phyloP scores from a whole-genome alignment of 306 rosid genomes.

The Luffa acutangula region DNA sequence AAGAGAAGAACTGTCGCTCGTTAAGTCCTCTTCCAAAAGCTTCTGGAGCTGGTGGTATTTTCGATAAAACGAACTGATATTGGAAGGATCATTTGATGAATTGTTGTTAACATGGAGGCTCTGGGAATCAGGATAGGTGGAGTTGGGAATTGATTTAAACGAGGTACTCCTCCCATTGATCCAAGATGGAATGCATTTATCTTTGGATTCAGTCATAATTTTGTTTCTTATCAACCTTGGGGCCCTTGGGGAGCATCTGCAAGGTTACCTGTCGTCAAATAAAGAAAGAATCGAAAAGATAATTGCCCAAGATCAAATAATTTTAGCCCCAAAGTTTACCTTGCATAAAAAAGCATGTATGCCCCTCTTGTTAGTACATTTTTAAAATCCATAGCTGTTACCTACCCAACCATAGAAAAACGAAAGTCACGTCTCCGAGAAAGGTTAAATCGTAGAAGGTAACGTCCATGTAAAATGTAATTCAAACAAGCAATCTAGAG shows the following conservation, averaged over 20 bases:
- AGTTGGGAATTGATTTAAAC: conserved; percentile 16
- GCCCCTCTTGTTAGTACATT: conserved; percentile 76
- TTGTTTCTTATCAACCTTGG: conserved; percentile 57
- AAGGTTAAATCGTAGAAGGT: neutral
- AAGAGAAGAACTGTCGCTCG: conserved; percentile 81
- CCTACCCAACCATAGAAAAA: conserved; percentile 39
- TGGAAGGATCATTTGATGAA: conserved; percentile 29
- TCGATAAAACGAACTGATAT: conserved; percentile 30
- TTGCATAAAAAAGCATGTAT: conserved; percentile 84
- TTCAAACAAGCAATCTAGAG: neutral
- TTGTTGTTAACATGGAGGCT: conserved; percentile 10
- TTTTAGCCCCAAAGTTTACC: conserved; percentile 30
- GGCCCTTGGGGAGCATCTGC: conserved; percentile 86
- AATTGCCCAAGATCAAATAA: neutral
- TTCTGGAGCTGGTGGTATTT: conserved; percentile 34
- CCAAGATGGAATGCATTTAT: conserved; percentile 27
- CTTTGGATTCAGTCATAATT: conserved; percentile 39
- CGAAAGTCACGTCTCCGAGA: neutral
- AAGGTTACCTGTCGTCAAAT: neutral
- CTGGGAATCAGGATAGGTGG: conserved; percentile 21
- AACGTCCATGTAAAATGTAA: neutral
- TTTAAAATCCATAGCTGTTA: conserved; percentile 54
- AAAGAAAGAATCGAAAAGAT: conserved; percentile 1
- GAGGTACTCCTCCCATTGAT: conserved; percentile 25
- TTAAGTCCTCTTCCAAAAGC: conserved; percentile 63